Evolutionary conservation across 371 early-diverging fungal species (phyloP).

Genomic region (Mortierella sp.): DNA sequence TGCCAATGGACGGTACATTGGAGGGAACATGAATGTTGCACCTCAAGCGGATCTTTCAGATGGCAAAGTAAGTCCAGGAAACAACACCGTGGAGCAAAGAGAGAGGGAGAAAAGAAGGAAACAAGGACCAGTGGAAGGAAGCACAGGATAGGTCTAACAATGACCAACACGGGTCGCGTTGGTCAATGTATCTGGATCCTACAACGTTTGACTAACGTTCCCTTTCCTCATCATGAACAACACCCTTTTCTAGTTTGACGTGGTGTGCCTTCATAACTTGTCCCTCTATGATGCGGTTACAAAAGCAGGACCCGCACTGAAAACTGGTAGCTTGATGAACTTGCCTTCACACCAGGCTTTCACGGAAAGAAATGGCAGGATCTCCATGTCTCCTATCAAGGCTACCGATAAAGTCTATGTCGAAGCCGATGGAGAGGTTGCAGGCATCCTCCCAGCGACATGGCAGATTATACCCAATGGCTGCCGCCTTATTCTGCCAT

Average conservation of each 20-base stretch:
- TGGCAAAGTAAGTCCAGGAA: conserved; percentile 25
- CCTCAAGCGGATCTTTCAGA: conserved; percentile 39
- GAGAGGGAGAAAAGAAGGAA: too few species aligned
- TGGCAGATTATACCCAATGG: conserved; percentile 39
- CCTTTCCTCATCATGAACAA: too few species aligned
- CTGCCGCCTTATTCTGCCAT: conserved; percentile 39
- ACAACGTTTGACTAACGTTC: too few species aligned
- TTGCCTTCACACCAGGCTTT: conserved; percentile 41
- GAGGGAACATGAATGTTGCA: conserved; percentile 51
- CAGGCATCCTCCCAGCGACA: conserved; percentile 42
- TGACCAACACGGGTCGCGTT: too few species aligned
- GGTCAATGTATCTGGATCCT: too few species aligned
- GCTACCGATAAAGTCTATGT: conserved; percentile 23
- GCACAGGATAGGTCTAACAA: too few species aligned
- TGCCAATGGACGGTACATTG: conserved; percentile 51
- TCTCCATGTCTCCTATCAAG: conserved; percentile 35
- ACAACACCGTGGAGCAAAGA: too few species aligned
- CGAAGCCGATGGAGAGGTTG: conserved; percentile 47
- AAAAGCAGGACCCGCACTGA: conserved; percentile 41
- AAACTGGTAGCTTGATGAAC: conserved; percentile 38
- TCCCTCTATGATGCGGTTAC: conserved; percentile 25
- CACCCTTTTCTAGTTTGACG: conserved; percentile 22
- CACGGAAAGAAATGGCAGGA: conserved; percentile 17
- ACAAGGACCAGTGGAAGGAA: too few species aligned
- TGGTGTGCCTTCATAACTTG: conserved; percentile 42